Conservation (phyloP, 768 basidiomycete genomes). For the Floccularia luteovirens region DNA sequence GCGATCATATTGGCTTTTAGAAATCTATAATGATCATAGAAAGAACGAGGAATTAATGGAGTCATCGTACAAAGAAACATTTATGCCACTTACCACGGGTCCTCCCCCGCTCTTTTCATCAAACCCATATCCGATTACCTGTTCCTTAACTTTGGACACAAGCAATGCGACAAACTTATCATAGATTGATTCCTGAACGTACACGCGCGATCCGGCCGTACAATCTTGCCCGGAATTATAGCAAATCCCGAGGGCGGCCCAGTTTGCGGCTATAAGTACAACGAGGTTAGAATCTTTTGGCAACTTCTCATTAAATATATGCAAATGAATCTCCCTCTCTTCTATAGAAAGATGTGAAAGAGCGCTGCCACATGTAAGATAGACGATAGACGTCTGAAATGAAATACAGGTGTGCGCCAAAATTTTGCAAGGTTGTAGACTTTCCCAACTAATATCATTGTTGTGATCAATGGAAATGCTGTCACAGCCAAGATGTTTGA, state of each 20-base stretch:
- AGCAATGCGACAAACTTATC: slow-evolving; percentile 73
- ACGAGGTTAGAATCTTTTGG: slow-evolving; percentile 2
- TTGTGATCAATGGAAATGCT: no score
- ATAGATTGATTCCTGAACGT: slow-evolving; percentile 83
- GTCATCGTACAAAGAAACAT: background rate
- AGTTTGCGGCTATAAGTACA: slow-evolving; percentile 56
- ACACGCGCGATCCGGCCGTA: slow-evolving; percentile 85
- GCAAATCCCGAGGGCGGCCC: slow-evolving; percentile 81
- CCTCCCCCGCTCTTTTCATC: slow-evolving; percentile 71
- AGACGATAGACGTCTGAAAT: no score
- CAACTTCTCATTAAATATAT: no score
- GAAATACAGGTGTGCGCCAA: no score
- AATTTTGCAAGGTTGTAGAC: no score
- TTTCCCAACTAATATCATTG: no score
- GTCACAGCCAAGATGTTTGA: no score
- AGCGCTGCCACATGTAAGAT: no score
- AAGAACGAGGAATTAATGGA: background rate
- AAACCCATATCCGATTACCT: slow-evolving; percentile 76
- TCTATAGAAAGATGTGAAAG: no score
- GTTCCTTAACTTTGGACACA: slow-evolving; percentile 57
- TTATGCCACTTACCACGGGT: slow-evolving; percentile 58
- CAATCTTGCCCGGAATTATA: slow-evolving; percentile 94
- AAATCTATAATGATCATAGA: slow-evolving; percentile 42
- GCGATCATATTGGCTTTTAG: slow-evolving; percentile 78
- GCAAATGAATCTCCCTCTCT: no score